A percentile compares a stretch with the other conserved stretches of the same genome.
Evolutionary conservation across 768 basidiomycete species (phyloP).

Genomic region (Lentinula sp.): DNA sequence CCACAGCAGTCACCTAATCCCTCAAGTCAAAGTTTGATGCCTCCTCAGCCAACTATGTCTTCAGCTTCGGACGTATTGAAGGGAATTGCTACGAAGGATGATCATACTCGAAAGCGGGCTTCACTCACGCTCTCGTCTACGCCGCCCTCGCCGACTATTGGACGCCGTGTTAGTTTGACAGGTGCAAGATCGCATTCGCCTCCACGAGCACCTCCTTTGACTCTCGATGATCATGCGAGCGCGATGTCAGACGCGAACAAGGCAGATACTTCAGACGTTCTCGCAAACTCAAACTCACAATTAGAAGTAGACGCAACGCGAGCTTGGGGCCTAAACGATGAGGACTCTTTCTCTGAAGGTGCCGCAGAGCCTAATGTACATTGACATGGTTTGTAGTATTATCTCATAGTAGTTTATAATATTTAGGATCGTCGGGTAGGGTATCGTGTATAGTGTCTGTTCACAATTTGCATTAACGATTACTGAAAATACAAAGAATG

Average conservation of each 20-base stretch:
- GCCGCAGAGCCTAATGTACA: background rate
- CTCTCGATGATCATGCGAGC: background rate
- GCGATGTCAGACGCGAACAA: background rate
- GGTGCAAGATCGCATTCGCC: background rate
- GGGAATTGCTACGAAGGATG: constrained; percentile 46
- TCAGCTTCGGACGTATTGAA: constrained; percentile 53
- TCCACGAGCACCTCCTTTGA: background rate
- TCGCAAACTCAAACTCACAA: background rate
- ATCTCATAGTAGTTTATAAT: background rate
- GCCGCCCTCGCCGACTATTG: background rate
- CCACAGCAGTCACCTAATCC: constrained; percentile 16
- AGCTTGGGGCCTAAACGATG: background rate
- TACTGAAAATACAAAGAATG: too few relatives aligned
- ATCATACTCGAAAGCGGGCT: constrained; percentile 21
- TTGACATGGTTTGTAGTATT: background rate
- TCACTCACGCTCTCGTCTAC: constrained; percentile 10
- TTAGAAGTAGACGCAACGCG: background rate
- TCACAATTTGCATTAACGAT: too few relatives aligned
- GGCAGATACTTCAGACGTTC: background rate
- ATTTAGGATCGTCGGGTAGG: too few relatives aligned
- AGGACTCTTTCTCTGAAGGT: background rate
- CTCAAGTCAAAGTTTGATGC: constrained; percentile 16
- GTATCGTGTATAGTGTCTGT: too few relatives aligned
- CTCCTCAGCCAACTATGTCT: constrained; percentile 15
- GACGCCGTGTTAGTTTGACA: background rate